Evolutionary conservation across 1,284 basidiomycete genomes (phyloP).

Genomic region (Veloboletus limbatus): DNA sequence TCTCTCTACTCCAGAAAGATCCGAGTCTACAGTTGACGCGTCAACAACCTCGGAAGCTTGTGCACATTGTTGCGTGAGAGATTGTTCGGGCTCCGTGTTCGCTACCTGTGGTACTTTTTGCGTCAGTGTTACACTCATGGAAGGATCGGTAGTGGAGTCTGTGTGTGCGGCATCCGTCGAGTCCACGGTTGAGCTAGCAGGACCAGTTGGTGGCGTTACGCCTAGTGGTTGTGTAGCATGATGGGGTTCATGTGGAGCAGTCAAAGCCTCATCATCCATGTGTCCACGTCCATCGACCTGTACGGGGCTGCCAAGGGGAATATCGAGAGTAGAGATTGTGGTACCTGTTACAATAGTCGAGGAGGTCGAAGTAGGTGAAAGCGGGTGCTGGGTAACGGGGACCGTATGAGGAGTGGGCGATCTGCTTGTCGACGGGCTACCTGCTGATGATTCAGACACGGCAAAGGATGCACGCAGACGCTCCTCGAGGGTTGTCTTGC

Average conservation of each 20-base stretch:
- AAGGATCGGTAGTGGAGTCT: slow-evolving; percentile 1
- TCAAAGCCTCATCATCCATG: neutral
- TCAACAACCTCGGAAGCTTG: slow-evolving; percentile 4
- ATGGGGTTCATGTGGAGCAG: slow-evolving; percentile 6
- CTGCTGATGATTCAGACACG: slow-evolving; percentile 50
- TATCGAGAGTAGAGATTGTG: neutral
- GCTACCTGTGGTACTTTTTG: slow-evolving; percentile 1
- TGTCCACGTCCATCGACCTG: slow-evolving; percentile 4
- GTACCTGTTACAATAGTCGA: neutral
- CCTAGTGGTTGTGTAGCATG: neutral
- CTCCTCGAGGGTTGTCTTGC: slow-evolving; percentile 67
- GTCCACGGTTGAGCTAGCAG: neutral
- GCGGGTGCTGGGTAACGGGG: slow-evolving; percentile 31
- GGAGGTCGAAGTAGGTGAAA: slow-evolving; percentile 42
- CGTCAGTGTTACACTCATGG: neutral
- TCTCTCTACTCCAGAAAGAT: neutral
- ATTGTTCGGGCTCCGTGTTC: neutral
- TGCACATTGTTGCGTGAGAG: neutral
- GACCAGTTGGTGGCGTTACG: neutral
- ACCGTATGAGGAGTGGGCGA: slow-evolving; percentile 40
- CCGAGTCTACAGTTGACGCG: neutral
- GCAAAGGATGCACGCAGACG: slow-evolving; percentile 62
- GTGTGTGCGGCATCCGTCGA: neutral
- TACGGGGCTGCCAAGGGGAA: neutral
- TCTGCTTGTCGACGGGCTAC: slow-evolving; percentile 42